phyloP scores from a whole-genome alignment of 2,329 filamentous ascomycete genomes.

The Ophiostoma piceae region DNA sequence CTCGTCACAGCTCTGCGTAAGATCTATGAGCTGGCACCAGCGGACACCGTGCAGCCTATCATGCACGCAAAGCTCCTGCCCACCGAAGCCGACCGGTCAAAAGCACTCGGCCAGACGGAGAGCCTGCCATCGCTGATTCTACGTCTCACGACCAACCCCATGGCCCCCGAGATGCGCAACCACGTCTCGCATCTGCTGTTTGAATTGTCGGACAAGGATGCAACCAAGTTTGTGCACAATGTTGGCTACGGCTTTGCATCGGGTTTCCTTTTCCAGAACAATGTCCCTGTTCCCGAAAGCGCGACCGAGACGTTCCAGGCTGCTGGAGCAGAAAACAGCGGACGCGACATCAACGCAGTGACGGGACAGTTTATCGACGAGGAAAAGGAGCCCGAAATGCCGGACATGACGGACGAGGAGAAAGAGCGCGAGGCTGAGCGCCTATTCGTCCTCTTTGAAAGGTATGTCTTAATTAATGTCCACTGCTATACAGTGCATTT shows the following conservation, averaged over 20 bases:
- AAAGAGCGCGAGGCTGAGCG: slow-evolving; percentile 87
- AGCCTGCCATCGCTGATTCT: slow-evolving; percentile 73
- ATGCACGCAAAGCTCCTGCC: slow-evolving; percentile 70
- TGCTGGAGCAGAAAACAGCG: slow-evolving; percentile 6
- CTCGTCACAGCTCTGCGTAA: slow-evolving; percentile 68
- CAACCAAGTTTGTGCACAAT: slow-evolving; percentile 76
- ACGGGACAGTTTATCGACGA: slow-evolving; percentile 75
- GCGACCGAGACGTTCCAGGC: slow-evolving; percentile 29
- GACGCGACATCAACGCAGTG: slow-evolving; percentile 64
- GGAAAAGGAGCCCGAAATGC: slow-evolving; percentile 54
- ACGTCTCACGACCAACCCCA: slow-evolving; percentile 67
- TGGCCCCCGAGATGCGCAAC: slow-evolving; percentile 65
- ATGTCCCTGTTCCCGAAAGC: slow-evolving; percentile 67
- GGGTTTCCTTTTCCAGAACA: slow-evolving; percentile 80
- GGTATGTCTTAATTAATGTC: slow-evolving; percentile 45
- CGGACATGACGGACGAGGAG: slow-evolving; percentile 83
- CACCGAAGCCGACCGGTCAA: slow-evolving; percentile 66
- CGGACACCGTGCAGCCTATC: slow-evolving; percentile 50
- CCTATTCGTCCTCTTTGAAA: slow-evolving; percentile 85
- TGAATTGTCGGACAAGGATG: slow-evolving; percentile 76
- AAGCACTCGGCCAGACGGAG: slow-evolving; percentile 69
- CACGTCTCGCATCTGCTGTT: slow-evolving; percentile 76
- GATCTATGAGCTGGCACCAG: slow-evolving; percentile 63
- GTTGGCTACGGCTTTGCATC: slow-evolving; percentile 93
- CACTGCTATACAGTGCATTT: background rate